A percentile compares a stretch with the other conserved stretches of the same genome.
Evolutionary conservation across 2,329 filamentous ascomycete genomes (phyloP).

Genomic region (Aureobasidium sp.): DNA sequence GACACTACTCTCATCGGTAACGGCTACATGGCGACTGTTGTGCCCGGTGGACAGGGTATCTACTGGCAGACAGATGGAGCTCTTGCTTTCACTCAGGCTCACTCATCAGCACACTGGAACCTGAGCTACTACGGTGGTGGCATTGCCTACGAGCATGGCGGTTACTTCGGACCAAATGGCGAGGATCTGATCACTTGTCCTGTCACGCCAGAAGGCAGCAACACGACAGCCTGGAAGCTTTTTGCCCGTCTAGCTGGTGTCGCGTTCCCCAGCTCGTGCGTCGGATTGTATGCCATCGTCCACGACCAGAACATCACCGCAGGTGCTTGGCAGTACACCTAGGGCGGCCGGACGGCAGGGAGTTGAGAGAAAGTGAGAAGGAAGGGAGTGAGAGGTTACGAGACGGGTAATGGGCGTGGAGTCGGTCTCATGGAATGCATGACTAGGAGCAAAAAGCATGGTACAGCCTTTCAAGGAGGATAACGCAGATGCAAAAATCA

Average conservation of each 20-base stretch:
- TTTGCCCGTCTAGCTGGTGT: conserved; percentile 13
- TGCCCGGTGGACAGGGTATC: conserved; percentile 18
- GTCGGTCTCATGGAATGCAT: background rate
- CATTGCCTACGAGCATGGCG: conserved; percentile 15
- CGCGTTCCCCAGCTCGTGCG: conserved; percentile 10
- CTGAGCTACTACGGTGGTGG: conserved; percentile 12
- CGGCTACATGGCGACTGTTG: conserved; percentile 13
- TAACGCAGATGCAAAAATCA: background rate
- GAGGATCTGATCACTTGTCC: conserved; percentile 17
- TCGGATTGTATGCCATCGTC: conserved; percentile 11
- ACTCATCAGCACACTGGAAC: conserved; percentile 13
- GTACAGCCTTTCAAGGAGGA: background rate
- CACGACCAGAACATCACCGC: conserved; percentile 3
- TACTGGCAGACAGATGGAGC: conserved; percentile 17
- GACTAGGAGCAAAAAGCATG: background rate
- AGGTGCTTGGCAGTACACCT: conserved; percentile 18
- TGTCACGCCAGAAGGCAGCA: background rate
- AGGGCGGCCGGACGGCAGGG: background rate
- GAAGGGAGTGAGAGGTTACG: background rate
- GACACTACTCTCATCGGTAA: conserved; percentile 13
- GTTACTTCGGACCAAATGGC: conserved; percentile 15
- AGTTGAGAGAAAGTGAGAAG: background rate
- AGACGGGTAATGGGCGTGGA: background rate
- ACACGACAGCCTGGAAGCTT: conserved; percentile 13
- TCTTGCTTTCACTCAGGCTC: conserved; percentile 17